Conservation (phyloP, 2,329 filamentous ascomycete genomes). For the Camillea tinctor region DNA sequence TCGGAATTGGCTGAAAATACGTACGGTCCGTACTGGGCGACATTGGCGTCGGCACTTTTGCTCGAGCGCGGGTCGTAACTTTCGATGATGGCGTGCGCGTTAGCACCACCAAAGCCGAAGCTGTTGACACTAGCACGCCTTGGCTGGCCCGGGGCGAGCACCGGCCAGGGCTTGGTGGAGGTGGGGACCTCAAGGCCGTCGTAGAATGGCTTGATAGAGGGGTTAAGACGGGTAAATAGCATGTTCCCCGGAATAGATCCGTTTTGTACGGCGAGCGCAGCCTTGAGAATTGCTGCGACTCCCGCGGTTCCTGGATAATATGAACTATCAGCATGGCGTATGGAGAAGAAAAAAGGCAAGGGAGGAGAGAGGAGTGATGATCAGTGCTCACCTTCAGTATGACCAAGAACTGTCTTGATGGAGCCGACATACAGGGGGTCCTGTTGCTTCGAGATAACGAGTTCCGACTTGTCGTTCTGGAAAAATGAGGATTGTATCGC, state of each 20-base stretch:
- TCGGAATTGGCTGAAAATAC: constrained; percentile 18
- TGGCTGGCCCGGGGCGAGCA: not conserved
- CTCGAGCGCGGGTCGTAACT: not conserved
- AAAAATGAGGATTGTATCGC: constrained; percentile 17
- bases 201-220: constrained; percentile 25
- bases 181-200: constrained; percentile 14
- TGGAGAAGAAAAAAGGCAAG: too few relatives aligned
- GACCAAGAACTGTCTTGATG: constrained; percentile 31
- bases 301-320: constrained; percentile 15
- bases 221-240: constrained; percentile 30
- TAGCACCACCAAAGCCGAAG: constrained; percentile 8
- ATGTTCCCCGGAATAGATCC: constrained; percentile 30
- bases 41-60: not conserved
- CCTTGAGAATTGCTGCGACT: constrained; percentile 28
- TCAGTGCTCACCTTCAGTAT: constrained; percentile 21
- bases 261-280: constrained; percentile 12
- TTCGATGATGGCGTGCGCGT: constrained; percentile 12
- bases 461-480: too few relatives aligned
- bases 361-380: too few relatives aligned
- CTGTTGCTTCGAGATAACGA: too few relatives aligned
- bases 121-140: constrained; percentile 15
- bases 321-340: too few relatives aligned
- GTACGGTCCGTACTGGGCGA: constrained; percentile 8
- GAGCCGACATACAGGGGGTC: constrained; percentile 15
- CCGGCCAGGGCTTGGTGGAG: constrained; percentile 16